phyloP scores from a whole-genome alignment of 345 rosid genomes.

The Carallia brachiata region DNA sequence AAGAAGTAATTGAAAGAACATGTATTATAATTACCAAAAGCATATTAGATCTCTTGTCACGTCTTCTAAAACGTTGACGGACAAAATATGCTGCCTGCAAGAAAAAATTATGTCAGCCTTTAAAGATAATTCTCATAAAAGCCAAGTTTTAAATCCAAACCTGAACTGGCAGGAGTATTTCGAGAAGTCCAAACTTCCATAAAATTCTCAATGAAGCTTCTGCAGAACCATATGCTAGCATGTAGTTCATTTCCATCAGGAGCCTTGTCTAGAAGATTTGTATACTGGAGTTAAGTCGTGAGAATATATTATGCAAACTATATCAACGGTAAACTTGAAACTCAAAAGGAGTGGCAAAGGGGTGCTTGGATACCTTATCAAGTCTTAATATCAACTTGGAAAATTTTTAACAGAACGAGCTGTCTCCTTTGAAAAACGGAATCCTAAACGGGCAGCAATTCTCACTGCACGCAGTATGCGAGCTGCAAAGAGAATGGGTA shows the following conservation, averaged over 20 bases:
- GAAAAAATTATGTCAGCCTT: conserved; percentile 20
- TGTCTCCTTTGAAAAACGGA: conserved; percentile 75
- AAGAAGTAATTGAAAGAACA: neutral
- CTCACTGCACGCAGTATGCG: conserved; percentile 79
- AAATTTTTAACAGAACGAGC: conserved; percentile 61
- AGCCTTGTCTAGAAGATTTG: conserved; percentile 63
- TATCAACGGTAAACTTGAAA: conserved; percentile 1
- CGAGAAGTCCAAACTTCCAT: conserved; percentile 94
- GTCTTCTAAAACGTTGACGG: conserved; percentile 66
- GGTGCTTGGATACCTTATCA: conserved; percentile 53
- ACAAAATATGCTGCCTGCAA: conserved; percentile 84
- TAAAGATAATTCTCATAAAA: neutral
- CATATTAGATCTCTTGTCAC: conserved; percentile 89
- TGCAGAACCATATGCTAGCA: conserved; percentile 95
- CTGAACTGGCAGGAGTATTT: conserved; percentile 81
- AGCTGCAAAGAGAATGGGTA: conserved; percentile 50
- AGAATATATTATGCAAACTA: conserved; percentile 8
- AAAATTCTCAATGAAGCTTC: conserved; percentile 87
- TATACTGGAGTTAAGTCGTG: conserved; percentile 15
- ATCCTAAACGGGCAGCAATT: conserved; percentile 71
- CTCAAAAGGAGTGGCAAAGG: conserved; percentile 8
- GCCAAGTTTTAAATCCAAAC: conserved; percentile 27
- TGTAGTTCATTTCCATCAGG: conserved; percentile 94
- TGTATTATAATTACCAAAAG: conserved; percentile 61
- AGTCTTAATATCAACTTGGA: conserved; percentile 56